Evolutionary conservation across 2,329 filamentous ascomycete species (phyloP), one percentile per base, ranked within the genome.

Genomic region (Scopulariopsis brevicaulis): DNA sequence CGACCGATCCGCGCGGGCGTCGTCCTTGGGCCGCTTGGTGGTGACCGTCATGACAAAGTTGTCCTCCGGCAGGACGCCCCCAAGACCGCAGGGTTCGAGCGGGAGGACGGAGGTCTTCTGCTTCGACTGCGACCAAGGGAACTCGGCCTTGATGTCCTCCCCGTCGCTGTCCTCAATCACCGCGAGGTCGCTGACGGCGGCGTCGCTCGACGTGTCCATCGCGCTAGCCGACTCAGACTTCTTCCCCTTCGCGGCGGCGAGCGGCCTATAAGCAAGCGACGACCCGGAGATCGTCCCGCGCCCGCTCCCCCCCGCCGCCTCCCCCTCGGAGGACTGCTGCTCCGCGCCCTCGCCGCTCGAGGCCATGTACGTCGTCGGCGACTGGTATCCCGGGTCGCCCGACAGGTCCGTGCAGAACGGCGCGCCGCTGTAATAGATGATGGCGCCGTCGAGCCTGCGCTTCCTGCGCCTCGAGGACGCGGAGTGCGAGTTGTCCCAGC

Each of bases 341-440:
- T 56, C 25, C n/a, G 18, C 55, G 7, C 50, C 24, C 34, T 56
- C 55, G 18, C 11, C 18, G 25, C 34, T 34, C 18, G 43, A 25
- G 4, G 15, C 37, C 69, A 79, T 70, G 59, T 80, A 74, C 1
- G 79, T 77, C 2, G 75, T 67, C 1, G 77, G 75, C 0, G 75
- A 78, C 1, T 69, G 61, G 24, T 78, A 76, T 1, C 76, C 77
- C 12, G 74, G 74, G 63, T 91, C 86, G 1, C 86, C 85, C 18
- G 85, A 89, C 3, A 94, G 71, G 67, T 96, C 90, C 1, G 85
- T 91, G 68, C 85, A 94, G 68, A 94, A 96, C 0, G 82, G 82
- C 1, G 87, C 86, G 28, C 87, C 88, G 60, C 81, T 89, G 68
- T 93, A 95, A 66, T 92, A 95, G 20, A 93, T 90, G 63, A 95